phyloP scores from a whole-genome alignment of 306 rosid genomes.

The Cotoneaster glaucophyllus region DNA sequence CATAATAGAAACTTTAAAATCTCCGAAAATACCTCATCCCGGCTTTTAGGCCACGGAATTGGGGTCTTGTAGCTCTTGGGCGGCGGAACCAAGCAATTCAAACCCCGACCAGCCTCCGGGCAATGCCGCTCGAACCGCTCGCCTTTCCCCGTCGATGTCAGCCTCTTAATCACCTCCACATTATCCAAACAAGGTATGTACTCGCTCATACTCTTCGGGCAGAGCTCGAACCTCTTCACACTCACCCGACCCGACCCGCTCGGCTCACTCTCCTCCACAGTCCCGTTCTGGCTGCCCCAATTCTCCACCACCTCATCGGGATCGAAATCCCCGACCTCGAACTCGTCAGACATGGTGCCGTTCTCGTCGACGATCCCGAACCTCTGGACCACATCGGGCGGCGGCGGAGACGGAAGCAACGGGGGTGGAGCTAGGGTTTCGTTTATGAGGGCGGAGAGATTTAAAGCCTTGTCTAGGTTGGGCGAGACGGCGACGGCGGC shows the following conservation, averaged over 20 bases:
- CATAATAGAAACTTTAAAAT: neutral
- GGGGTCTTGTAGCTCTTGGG: conserved; percentile 69
- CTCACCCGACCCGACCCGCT: conserved; percentile 16
- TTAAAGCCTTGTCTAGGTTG: conserved; percentile 37
- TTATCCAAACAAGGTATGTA: conserved; percentile 93
- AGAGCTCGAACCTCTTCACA: conserved; percentile 49
- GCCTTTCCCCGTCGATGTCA: conserved; percentile 58
- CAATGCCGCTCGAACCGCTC: conserved; percentile 83
- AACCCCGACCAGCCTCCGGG: conserved; percentile 37
- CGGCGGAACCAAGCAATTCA: conserved; percentile 89
- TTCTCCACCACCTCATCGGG: conserved; percentile 52
- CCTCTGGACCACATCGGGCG: conserved; percentile 27
- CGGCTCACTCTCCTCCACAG: conserved; percentile 20
- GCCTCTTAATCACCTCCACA: conserved; percentile 48
- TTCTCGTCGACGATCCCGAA: conserved; percentile 74
- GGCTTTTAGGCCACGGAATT: conserved; percentile 88
- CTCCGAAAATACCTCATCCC: conserved; percentile 63
- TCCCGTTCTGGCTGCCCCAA: conserved; percentile 64
- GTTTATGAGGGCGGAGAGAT: conserved; percentile 41
- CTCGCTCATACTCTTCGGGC: conserved; percentile 58
- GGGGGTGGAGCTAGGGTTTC: conserved; percentile 9
- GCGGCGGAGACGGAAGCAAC: conserved; percentile 8
- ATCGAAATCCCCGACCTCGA: conserved; percentile 69
- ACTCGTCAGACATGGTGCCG: conserved; percentile 81
- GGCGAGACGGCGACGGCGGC: conserved; percentile 51